Conservation (phyloP, 192 early-diverging fungal genomes). For the Coemansia umbellata region DNA sequence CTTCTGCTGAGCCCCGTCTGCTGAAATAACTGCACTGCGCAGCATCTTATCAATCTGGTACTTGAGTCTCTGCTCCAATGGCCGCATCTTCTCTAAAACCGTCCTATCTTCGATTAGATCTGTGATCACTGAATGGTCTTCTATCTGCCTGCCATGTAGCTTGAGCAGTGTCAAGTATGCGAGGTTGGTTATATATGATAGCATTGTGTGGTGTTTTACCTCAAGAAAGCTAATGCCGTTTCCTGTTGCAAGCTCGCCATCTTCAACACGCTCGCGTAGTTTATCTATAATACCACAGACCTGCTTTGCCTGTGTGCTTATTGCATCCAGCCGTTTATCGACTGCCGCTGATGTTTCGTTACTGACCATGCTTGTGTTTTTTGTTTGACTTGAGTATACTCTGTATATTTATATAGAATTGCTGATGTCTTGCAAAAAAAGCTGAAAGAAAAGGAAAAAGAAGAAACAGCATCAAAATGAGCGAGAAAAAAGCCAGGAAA, state of each 20-base stretch:
- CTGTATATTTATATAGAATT: background rate
- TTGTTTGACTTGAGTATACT: no score
- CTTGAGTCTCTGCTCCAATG: constrained; percentile 89
- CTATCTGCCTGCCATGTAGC: constrained; percentile 65
- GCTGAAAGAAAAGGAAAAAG: background rate
- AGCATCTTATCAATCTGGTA: constrained; percentile 97
- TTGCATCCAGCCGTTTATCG: constrained; percentile 14
- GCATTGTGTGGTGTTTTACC: constrained; percentile 81
- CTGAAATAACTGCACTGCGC: constrained; percentile 55
- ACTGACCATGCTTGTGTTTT: background rate
- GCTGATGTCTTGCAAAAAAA: background rate
- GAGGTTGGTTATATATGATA: constrained; percentile 83
- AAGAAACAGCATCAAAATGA: no score
- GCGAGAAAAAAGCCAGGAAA: background rate
- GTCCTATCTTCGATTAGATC: constrained; percentile 75
- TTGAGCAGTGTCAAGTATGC: constrained; percentile 73
- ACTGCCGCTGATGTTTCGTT: constrained; percentile 4
- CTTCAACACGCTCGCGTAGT: constrained; percentile 44
- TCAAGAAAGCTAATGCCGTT: constrained; percentile 88
- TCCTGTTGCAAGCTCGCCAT: constrained; percentile 60
- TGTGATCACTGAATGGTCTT: constrained; percentile 59
- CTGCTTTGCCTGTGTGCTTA: constrained; percentile 41
- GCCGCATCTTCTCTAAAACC: constrained; percentile 90
- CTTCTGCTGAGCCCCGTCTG: constrained; percentile 36
- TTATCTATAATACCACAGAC: constrained; percentile 42